Conservation (phyloP, 1,284 basidiomycete genomes). For the Trichosporon faecale region DNA sequence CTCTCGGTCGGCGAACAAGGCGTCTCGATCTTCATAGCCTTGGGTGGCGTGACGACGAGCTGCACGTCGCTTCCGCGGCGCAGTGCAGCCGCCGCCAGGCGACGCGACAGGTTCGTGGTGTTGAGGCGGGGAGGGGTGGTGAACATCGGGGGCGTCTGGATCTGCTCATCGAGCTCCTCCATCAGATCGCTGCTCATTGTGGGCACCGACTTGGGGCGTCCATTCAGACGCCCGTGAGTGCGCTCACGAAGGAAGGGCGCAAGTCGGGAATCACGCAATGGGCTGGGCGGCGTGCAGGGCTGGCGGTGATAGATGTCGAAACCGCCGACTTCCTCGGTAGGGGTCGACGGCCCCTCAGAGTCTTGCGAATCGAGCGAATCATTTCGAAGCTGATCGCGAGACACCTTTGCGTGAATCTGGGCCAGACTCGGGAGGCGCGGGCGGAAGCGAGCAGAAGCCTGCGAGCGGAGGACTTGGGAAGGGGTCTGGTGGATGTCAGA, state of each 20-base stretch:
- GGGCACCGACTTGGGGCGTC: slow-evolving; percentile 37
- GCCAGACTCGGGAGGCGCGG: slow-evolving; percentile 40
- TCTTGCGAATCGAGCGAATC: slow-evolving; percentile 31
- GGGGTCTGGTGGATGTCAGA: slow-evolving; percentile 25
- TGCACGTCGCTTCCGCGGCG: slow-evolving; percentile 6
- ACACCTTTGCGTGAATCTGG: slow-evolving; percentile 47
- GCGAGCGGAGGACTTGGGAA: slow-evolving; percentile 22
- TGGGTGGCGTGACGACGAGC: slow-evolving; percentile 19
- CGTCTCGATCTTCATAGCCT: slow-evolving; percentile 7
- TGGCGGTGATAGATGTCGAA: slow-evolving; percentile 18
- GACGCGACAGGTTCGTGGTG: neutral
- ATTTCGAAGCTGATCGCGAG: slow-evolving; percentile 17
- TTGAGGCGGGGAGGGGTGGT: slow-evolving; percentile 7
- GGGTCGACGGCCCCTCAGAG: slow-evolving; percentile 41
- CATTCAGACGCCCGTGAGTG: slow-evolving; percentile 36
- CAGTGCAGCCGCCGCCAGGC: neutral
- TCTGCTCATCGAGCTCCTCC: slow-evolving; percentile 85
- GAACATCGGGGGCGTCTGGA: slow-evolving; percentile 4
- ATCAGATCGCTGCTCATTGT: slow-evolving; percentile 56
- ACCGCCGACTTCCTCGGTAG: slow-evolving; percentile 36
- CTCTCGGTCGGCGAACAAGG: slow-evolving; percentile 34
- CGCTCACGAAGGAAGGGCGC: slow-evolving; percentile 45
- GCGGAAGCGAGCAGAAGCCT: slow-evolving; percentile 9
- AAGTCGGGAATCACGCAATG: slow-evolving; percentile 32
- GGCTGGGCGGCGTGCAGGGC: slow-evolving; percentile 20